Percentiles rank a stretch among this genome's conserved stretches.
Evolutionary conservation across 345 rosid species (phyloP).

Genomic region (Zanthoxylum bungeanum): DNA sequence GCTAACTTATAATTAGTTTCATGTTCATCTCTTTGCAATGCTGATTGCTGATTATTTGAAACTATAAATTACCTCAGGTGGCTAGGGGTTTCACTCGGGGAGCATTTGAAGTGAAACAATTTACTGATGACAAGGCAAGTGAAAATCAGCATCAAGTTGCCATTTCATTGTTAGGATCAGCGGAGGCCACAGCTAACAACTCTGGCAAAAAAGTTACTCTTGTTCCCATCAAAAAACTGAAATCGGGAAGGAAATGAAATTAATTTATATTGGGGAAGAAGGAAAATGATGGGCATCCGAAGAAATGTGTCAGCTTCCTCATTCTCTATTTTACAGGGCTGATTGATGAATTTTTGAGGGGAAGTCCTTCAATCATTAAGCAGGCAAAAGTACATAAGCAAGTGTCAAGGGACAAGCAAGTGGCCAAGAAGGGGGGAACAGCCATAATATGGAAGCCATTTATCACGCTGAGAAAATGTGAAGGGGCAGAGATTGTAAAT

Average conservation of each 20-base stretch:
- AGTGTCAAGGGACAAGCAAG: not conserved
- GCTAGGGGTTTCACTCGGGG: slow-evolving; percentile 83
- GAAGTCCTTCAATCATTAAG: slow-evolving; percentile 17
- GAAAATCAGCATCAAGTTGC: slow-evolving; percentile 54
- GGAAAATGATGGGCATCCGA: slow-evolving; percentile 41
- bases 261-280: slow-evolving; percentile 22
- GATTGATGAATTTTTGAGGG: not conserved
- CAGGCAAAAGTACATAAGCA: slow-evolving; percentile 39
- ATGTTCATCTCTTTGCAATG: too few relatives aligned
- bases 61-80: slow-evolving; percentile 45
- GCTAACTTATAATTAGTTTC: not conserved
- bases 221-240: slow-evolving; percentile 62
- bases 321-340: not conserved
- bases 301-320: slow-evolving; percentile 6
- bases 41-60: not conserved
- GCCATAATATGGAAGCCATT: not conserved
- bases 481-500: slow-evolving; percentile 15
- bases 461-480: slow-evolving; percentile 3
- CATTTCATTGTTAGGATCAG: slow-evolving; percentile 60
- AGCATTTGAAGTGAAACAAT: slow-evolving; percentile 76
- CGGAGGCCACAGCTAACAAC: slow-evolving; percentile 49
- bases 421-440: slow-evolving; percentile 3
- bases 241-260: slow-evolving; percentile 34
- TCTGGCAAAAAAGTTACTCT: slow-evolving; percentile 70
- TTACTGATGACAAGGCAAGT: slow-evolving; percentile 51